Conservation (phyloP, 768 basidiomycete genomes). For the Trametes meyenii region DNA sequence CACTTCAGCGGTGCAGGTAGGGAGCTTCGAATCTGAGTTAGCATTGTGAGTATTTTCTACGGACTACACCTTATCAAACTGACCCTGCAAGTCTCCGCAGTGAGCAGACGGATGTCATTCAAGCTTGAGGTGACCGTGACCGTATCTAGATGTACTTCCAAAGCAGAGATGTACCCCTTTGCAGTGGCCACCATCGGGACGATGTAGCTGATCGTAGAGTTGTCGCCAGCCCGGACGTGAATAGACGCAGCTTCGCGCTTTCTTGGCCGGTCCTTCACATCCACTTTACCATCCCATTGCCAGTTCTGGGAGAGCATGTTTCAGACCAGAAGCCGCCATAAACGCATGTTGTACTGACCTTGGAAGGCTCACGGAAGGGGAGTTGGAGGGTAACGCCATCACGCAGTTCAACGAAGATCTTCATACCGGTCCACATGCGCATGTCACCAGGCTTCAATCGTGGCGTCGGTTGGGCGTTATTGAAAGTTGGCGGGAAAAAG, state of each 20-base stretch:
- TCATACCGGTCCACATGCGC: slow-evolving; percentile 81
- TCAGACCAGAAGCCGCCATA: background rate
- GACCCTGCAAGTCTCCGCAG: slow-evolving; percentile 80
- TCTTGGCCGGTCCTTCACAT: slow-evolving; percentile 51
- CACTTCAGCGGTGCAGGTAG: slow-evolving; percentile 83
- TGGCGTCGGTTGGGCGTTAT: slow-evolving; percentile 57
- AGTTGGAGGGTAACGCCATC: slow-evolving; percentile 77
- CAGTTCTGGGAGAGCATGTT: slow-evolving; percentile 64
- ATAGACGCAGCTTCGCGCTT: slow-evolving; percentile 72
- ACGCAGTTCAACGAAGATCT: slow-evolving; percentile 79
- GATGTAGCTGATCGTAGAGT: slow-evolving; percentile 83
- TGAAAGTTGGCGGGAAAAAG: slow-evolving; percentile 85
- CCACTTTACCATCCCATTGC: slow-evolving; percentile 78
- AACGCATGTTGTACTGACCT: slow-evolving; percentile 46
- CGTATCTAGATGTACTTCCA: slow-evolving; percentile 84
- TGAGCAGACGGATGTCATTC: slow-evolving; percentile 81
- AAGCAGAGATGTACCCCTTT: slow-evolving; percentile 74
- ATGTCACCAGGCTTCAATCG: slow-evolving; percentile 74
- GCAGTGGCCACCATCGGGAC: slow-evolving; percentile 78
- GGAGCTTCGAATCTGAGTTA: slow-evolving; percentile 60
- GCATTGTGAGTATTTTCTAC: background rate
- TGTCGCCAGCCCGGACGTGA: slow-evolving; percentile 73
- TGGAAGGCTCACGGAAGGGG: slow-evolving; percentile 92
- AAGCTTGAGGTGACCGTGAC: slow-evolving; percentile 81
- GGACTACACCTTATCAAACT: slow-evolving; percentile 25